phyloP scores from a whole-genome alignment of 2,329 filamentous ascomycete species.

The Epichloe uncinata region DNA sequence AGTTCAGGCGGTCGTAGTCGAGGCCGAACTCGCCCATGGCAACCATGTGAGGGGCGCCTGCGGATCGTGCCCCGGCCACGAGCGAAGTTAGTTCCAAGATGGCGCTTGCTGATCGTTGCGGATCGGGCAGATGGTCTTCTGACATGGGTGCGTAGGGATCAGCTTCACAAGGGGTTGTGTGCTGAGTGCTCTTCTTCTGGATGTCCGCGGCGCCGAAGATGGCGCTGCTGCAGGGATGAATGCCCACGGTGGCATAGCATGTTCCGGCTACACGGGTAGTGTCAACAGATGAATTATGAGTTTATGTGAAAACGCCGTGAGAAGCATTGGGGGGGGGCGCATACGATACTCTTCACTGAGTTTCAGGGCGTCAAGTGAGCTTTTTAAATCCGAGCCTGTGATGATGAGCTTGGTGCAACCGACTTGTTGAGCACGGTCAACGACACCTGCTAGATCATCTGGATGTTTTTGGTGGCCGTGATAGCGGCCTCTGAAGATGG shows the following conservation, averaged over 20 bases:
- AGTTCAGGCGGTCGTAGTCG: constrained; percentile 85
- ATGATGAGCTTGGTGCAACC: constrained; percentile 87
- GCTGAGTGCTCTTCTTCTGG: constrained; percentile 27
- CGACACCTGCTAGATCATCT: constrained; percentile 60
- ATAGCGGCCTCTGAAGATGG: constrained; percentile 75
- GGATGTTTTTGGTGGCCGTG: constrained; percentile 65
- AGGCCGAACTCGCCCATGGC: constrained; percentile 94
- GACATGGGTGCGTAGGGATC: constrained; percentile 32
- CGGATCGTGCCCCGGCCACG: constrained; percentile 42
- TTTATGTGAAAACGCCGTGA: neutral
- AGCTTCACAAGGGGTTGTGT: constrained; percentile 38
- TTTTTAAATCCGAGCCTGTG: constrained; percentile 75
- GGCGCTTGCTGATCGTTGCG: constrained; percentile 30
- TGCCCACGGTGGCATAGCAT: constrained; percentile 83
- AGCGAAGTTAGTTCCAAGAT: constrained; percentile 51
- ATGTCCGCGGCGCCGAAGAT: constrained; percentile 52
- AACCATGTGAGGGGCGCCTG: constrained; percentile 36
- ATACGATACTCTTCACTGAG: constrained; percentile 63
- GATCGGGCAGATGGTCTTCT: constrained; percentile 35
- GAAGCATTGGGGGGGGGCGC: neutral
- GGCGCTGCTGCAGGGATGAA: constrained; percentile 80
- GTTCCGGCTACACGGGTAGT: constrained; percentile 44
- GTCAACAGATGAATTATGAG: neutral
- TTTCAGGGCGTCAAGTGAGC: constrained; percentile 60
- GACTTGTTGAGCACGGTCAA: constrained; percentile 62